Evolutionary conservation across 2,329 filamentous ascomycete species (phyloP).

Genomic region (Aspergillus pseudonomiae): DNA sequence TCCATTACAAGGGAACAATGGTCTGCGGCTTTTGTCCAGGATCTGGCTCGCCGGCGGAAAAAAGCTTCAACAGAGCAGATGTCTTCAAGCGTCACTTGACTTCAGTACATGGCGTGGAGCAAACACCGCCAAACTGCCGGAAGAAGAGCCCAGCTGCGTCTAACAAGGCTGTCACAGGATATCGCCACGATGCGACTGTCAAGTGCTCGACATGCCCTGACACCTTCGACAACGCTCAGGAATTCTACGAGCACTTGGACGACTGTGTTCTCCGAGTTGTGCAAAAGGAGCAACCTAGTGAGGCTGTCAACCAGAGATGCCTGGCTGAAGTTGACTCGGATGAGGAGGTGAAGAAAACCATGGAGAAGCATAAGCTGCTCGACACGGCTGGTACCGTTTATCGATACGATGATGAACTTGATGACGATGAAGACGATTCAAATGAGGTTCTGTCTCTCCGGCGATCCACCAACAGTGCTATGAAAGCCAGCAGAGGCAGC

Average conservation of each 20-base stretch:
- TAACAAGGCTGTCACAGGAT: slow-evolving; percentile 69
- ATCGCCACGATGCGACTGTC: slow-evolving; percentile 76
- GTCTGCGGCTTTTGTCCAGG: slow-evolving; percentile 93
- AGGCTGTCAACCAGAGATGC: slow-evolving; percentile 60
- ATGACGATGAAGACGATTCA: slow-evolving; percentile 60
- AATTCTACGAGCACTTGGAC: slow-evolving; percentile 95
- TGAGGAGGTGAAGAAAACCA: slow-evolving; percentile 58
- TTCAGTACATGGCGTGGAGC: slow-evolving; percentile 87
- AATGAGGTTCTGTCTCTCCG: slow-evolving; percentile 51
- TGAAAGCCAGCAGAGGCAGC: slow-evolving; percentile 57
- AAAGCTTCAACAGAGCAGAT: slow-evolving; percentile 93
- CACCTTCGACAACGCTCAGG: slow-evolving; percentile 83
- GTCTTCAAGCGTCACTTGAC: slow-evolving; percentile 95
- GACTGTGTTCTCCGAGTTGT: slow-evolving; percentile 68
- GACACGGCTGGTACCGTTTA: slow-evolving; percentile 54
- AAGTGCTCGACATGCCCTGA: slow-evolving; percentile 90
- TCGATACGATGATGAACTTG: slow-evolving; percentile 53
- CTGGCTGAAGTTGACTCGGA: slow-evolving; percentile 64
- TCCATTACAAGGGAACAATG: slow-evolving; percentile 97
- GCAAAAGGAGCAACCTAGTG: slow-evolving; percentile 60
- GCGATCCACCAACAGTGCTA: slow-evolving; percentile 52
- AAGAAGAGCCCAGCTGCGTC: slow-evolving; percentile 63
- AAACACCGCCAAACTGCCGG: slow-evolving; percentile 87
- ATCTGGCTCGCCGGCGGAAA: slow-evolving; percentile 84
- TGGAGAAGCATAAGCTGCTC: slow-evolving; percentile 61